These are phyloP conservation scores for Amaranthus hypochondriacus DNA, from an alignment of 148 eudicot genomes.

Conservation along the genomic window DNA sequence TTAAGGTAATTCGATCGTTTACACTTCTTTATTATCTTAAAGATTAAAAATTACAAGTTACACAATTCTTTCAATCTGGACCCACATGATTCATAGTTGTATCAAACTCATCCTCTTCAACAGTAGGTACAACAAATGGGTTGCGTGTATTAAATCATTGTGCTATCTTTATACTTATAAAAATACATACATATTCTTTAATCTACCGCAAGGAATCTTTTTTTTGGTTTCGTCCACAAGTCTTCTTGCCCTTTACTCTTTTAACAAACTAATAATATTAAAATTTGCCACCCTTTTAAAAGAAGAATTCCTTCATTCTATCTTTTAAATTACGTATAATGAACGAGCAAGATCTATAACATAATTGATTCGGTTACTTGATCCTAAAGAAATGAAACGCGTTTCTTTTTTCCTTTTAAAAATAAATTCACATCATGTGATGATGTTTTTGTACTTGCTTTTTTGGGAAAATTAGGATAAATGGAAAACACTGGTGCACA, in stretches of 20 bases:
- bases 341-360: background rate
- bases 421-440: background rate
- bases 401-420: background rate
- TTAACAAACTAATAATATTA: conserved; percentile 3
- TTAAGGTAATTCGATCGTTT: conserved; percentile 52
- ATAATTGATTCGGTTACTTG: background rate
- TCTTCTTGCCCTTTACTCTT: background rate
- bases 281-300: conserved; percentile 8
- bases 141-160: conserved; percentile 29
- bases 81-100: conserved; percentile 13
- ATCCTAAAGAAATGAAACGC: too few relatives aligned
- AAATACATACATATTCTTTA: background rate
- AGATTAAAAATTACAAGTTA: background rate
- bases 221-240: conserved; percentile 12
- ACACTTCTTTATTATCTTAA: background rate
- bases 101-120: conserved; percentile 12
- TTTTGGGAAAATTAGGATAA: conserved; percentile 53
- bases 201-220: conserved; percentile 29
- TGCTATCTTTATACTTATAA: conserved; percentile 11
- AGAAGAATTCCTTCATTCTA: background rate
- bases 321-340: background rate
- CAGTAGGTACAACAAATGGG: conserved; percentile 25
- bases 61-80: background rate
- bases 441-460: background rate
- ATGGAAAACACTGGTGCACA: conserved; percentile 97